Evolutionary conservation across 2,329 filamentous ascomycete genomes (phyloP), one percentile per base, ranked within the genome.

Genomic region (Emmonsiellopsis sp.): DNA sequence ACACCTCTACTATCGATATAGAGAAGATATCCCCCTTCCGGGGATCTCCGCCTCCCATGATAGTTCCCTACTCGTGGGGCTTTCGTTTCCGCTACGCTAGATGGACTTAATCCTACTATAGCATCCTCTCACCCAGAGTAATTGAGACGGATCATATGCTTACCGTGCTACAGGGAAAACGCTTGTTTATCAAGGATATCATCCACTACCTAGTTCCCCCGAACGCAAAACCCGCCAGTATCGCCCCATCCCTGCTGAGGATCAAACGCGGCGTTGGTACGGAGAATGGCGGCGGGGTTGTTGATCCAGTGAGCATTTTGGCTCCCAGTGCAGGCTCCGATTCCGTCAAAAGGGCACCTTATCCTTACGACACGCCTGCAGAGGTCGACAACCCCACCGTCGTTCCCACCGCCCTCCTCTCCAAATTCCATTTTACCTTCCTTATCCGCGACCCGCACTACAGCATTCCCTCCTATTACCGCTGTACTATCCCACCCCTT

Each of bases 151-250:
- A 53, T 52, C 56, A 57, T 55, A 64, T 69, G 68, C 71, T 74
- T 69, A 78, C 71, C 66, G 60, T 65, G 53, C 63, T 49, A 61
- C 57, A 94, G 87, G 87, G 84, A 63, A 95, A 95, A 76, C 87
- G 92, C 62, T 76, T 95, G 63, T 96, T 97, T 75, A 93, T 98
- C 80, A 98, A 98, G 72, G 93, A 97, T 70, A 98, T 97, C 75
- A 85, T 87, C 53, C 86, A 96, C 72, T 97, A 97, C 70, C 78
- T 96, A 60, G 77, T 95, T 58, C 87, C 90, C 5, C 88, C 88
- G 3, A 75, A 86, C 58, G 77, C 79, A 46, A 80, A 86, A 63
- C 76, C 80, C 11, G 81, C 88, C 49, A 77, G 76, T 48, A 82
- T 93, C 56, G 90, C 88, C 8, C 87, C 87, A 2, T 95, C 89